Evolutionary conservation across 768 basidiomycete species (phyloP), one percentile per base, ranked within the genome.

Genomic region (Serendipita sp.): DNA sequence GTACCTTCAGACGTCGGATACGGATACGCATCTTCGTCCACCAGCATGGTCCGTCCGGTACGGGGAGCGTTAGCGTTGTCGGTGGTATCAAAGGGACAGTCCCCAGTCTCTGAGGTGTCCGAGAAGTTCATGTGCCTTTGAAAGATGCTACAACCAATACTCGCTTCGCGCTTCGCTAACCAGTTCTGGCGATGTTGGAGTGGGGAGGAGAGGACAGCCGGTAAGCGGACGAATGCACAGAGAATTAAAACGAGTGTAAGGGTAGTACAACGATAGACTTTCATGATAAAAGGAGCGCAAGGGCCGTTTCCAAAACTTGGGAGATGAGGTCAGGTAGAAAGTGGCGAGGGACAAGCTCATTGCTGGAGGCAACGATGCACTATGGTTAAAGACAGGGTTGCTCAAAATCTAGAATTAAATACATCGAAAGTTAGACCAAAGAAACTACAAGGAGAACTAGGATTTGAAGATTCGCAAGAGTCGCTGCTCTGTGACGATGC

Each of bases 401-500:
- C 45, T 20, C 1, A n/a, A 20, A 48, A 48, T 20, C n/a, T 20
- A 28, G 26, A 48, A 48, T 5, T 20, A 20, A 28, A 48, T 28
- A 48, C n/a, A 48, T 9, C 45, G n/a, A 9, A n/a, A 48, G 45
- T 20, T 20, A 28, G 9, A 48, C 26, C 26, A 7, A 48, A 48
- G 45, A 1, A 48, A 28, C 41, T 64, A 3, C 38, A 41, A 17
- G 26, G 3, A 30, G n/a, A 5, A 48, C 64, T 53, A 81, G 5
- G 78, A 73, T 72, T 76, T 79, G 70, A 80, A 93, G 63, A 94
- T 91, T 61, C 90, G 79, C 61, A 94, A 75, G 58, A 94, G 74
- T 42, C 90, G 77, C 26, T 82, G 81, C 70, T 90, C 88, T 0
- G 88, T 91, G 45, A 94, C 82, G 53, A 93, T 92, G 60, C 90